A percentile compares a stretch with the other conserved stretches of the same genome.
Evolutionary conservation across 768 basidiomycete species (phyloP).

Genomic region (Leccinum incarnatum): DNA sequence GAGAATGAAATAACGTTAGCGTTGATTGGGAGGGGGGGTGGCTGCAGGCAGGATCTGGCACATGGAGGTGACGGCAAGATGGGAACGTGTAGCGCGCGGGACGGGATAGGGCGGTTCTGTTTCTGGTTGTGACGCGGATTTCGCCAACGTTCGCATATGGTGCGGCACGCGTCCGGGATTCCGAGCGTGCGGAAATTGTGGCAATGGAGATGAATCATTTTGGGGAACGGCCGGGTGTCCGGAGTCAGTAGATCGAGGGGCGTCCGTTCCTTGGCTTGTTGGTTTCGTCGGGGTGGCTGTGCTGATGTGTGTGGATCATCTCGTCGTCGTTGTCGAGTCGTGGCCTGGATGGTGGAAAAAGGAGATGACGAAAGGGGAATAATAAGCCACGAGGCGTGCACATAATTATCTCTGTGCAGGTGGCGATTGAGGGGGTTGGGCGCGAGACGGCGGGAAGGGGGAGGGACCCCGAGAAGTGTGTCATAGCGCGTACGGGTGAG

Average conservation of each 20-base stretch:
- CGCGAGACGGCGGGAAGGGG: neutral
- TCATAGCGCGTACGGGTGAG: neutral
- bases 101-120: neutral
- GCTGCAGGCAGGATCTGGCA: neutral
- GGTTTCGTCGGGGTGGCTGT: slow-evolving; percentile 4
- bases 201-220: slow-evolving; percentile 2
- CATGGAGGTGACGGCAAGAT: slow-evolving; percentile 1
- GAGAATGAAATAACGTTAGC: slow-evolving; percentile 16
- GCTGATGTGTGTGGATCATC: neutral
- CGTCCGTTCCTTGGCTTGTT: too few relatives aligned
- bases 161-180: neutral
- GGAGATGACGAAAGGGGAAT: neutral
- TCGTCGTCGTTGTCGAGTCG: too few relatives aligned
- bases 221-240: slow-evolving; percentile 4
- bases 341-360: neutral
- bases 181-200: slow-evolving; percentile 11
- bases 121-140: neutral
- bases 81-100: neutral
- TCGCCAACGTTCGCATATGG: neutral
- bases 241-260: slow-evolving; percentile 4
- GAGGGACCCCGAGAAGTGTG: neutral
- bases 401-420: neutral
- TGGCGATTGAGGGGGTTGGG: neutral
- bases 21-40: neutral
- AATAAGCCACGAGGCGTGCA: neutral